Evolutionary conservation across 441 rosid genomes (phyloP).

Genomic region (Corymbia calophylla): DNA sequence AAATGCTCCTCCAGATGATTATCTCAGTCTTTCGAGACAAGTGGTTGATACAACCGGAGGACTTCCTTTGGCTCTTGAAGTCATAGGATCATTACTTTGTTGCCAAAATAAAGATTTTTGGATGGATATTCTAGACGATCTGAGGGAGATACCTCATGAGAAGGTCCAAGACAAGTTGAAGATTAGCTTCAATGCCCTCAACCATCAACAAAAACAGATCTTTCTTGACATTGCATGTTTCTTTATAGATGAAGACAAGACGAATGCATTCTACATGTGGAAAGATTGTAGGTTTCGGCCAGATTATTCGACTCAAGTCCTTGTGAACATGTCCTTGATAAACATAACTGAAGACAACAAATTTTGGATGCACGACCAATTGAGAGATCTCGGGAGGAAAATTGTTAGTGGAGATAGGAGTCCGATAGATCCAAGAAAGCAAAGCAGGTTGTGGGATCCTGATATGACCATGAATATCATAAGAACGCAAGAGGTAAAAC

Average conservation of each 20-base stretch:
- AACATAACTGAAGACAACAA: not conserved
- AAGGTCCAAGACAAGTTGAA: not conserved
- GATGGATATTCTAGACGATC: accelerated
- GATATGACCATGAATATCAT: not conserved
- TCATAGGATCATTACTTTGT: accelerated
- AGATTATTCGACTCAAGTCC: not conserved
- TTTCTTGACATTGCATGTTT: not conserved
- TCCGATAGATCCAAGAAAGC: not conserved
- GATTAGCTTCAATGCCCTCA: accelerated
- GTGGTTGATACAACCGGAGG: not conserved
- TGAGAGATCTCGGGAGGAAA: not conserved
- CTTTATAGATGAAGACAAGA: not conserved
- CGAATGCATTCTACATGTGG: not conserved
- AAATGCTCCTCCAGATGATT: not conserved
- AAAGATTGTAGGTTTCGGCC: not conserved
- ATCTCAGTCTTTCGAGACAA: not conserved
- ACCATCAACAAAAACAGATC: not conserved
- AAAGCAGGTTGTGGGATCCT: not conserved
- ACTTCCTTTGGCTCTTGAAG: not conserved
- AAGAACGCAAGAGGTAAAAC: not conserved
- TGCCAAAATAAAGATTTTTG: not conserved
- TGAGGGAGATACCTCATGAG: accelerated
- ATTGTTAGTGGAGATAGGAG: not conserved
- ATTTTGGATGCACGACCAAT: not conserved
- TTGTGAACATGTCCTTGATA: not conserved